These are phyloP conservation scores for Populus pruinosa DNA, from an alignment of 345 rosid species.

Conservation along the genomic window DNA sequence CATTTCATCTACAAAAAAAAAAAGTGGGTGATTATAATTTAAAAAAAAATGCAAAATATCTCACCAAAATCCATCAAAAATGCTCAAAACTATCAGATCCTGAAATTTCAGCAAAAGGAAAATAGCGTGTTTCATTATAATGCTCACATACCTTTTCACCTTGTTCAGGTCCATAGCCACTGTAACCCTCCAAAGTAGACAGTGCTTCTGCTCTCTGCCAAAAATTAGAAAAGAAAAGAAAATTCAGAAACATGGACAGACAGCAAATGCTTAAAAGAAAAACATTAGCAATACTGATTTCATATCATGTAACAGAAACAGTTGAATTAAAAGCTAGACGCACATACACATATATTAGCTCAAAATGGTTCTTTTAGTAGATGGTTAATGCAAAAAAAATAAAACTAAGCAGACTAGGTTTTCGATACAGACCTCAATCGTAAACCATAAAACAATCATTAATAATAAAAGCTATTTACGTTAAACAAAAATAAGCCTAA, in stretches of 20 bases:
- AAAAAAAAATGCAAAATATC: neutral
- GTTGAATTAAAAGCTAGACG: neutral
- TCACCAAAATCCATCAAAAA: neutral
- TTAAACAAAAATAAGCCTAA: constrained; percentile 8
- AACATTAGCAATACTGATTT: neutral
- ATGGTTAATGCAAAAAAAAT: neutral
- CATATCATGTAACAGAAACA: neutral
- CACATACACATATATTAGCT: too few species aligned
- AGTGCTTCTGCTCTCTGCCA: constrained; percentile 68
- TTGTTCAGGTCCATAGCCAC: constrained; percentile 96
- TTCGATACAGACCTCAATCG: too few species aligned
- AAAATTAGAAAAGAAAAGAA: neutral
- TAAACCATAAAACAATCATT: neutral
- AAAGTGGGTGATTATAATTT: neutral
- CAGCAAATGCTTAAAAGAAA: neutral
- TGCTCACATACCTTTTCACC: constrained; percentile 74
- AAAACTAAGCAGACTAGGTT: neutral
- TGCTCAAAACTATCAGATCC: neutral
- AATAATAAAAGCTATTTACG: neutral
- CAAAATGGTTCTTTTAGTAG: too few species aligned
- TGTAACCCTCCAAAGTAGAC: constrained; percentile 83
- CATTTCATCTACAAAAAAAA: neutral
- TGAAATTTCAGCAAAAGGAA: neutral
- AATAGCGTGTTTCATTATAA: neutral
- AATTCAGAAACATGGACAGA: neutral